A percentile compares a stretch with the other conserved stretches of the same genome.
Conservation (phyloP, 495 filamentous ascomycete genomes). For the Penicillium taxi region DNA sequence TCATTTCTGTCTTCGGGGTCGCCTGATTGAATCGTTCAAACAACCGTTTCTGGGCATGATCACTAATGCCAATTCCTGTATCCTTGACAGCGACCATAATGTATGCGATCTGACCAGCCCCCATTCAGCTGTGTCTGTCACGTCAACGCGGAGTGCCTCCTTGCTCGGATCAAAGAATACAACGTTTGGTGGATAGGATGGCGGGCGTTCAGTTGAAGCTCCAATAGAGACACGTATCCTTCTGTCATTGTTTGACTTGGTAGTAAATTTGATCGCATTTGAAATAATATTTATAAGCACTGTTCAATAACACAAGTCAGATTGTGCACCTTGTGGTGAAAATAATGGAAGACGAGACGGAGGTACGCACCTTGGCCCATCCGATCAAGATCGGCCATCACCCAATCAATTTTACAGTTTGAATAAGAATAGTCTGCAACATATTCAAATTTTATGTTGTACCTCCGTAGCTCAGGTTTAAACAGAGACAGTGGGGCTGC, state of each 20-base stretch:
- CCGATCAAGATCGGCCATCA: conserved; percentile 60
- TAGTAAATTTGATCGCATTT: conserved; percentile 75
- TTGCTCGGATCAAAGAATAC: conserved; percentile 46
- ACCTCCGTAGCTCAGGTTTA: conserved; percentile 58
- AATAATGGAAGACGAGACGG: too few species aligned
- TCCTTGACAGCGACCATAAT: conserved; percentile 70
- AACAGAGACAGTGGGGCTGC: conserved; percentile 65
- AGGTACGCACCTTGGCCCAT: too few species aligned
- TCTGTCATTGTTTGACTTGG: conserved; percentile 39
- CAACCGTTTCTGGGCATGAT: conserved; percentile 63
- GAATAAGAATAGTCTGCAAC: conserved; percentile 49
- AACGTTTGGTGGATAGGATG: conserved; percentile 38
- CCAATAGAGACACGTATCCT: conserved; percentile 63
- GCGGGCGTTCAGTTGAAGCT: conserved; percentile 49
- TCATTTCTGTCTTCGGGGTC: conserved; percentile 65
- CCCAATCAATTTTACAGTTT: conserved; percentile 53
- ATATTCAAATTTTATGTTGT: conserved; percentile 58
- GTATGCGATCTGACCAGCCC: conserved; percentile 59
- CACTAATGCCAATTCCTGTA: conserved; percentile 67
- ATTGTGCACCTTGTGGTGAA: too few species aligned
- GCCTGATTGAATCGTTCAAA: conserved; percentile 81
- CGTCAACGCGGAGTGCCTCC: conserved; percentile 26
- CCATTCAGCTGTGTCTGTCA: conserved; percentile 53
- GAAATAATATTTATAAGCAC: conserved; percentile 69
- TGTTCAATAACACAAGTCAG: too few species aligned